Evolutionary conservation across 257 asterid genomes (phyloP), one percentile per base, ranked within the genome.

Genomic region (Solanum arcanum): DNA sequence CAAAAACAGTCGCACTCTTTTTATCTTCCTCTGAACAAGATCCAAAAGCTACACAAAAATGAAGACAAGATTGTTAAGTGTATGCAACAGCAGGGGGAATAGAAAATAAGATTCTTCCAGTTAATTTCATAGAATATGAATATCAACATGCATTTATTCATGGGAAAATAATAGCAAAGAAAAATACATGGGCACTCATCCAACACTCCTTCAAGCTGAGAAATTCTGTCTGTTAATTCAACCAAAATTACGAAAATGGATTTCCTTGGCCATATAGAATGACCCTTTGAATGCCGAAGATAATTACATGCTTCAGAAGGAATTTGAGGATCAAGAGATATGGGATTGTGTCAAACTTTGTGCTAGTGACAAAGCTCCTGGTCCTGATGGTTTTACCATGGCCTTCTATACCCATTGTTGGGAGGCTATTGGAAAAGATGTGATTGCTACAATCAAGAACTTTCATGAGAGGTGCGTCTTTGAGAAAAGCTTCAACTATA

Each of bases 11-110:
- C 87, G 60, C 87, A 52, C 93, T 91, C 87, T 90, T 95, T 87
- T 93, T 93, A 77, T 60, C 92, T 76, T 95, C 94, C 74, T 84
- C 66, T 59, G 94, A 93, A 88, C 98, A 95, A 84, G 94, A 91
- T 90, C 89, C 93, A 85, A 92, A 91, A 88, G 90, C 99, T 97
- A 97, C 90, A 27, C 72, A 29, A 41, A 90, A 84, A 59, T 44
- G 16, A 78, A 83, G 86, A 41, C 70, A 33, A 86, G 16, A 80
- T 80, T 47, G 68, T 80, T 29, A 80, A 0, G 68, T 80, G 44
- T 47, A 9, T 31, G 85, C 85, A 47, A 6, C 12, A 47, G 69
- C 66, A 80, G 27, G 59, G 37, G 84, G 6, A 46, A 78, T 7
- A 47, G 84, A 46, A 78, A 46, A 44, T 44, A 29, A 78, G 83